phyloP scores from a whole-genome alignment of 2,329 filamentous ascomycete species.

The Exophiala lecanii-corni region DNA sequence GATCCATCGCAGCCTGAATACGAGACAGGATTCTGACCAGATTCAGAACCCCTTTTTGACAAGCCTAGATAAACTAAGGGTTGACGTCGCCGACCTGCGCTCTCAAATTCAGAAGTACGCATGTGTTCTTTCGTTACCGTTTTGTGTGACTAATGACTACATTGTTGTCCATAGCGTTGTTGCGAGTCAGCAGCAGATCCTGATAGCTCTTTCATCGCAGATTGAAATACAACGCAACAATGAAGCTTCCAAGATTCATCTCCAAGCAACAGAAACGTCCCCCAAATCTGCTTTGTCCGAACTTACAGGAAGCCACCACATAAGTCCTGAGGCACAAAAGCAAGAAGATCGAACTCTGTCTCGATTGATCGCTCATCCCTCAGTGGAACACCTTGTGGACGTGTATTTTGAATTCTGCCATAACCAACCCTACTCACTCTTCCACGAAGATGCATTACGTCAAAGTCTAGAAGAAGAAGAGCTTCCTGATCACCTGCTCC shows the following conservation, averaged over 20 bases:
- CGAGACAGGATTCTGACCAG: background rate
- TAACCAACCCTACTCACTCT: constrained; percentile 38
- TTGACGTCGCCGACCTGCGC: background rate
- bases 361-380: background rate
- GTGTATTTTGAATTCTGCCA: constrained; percentile 35
- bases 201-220: background rate
- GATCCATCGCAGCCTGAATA: background rate
- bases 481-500: constrained; percentile 30
- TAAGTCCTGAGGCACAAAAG: background rate
- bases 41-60: background rate
- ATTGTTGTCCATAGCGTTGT: no score
- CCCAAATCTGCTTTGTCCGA: background rate
- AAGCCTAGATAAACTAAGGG: background rate
- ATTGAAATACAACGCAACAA: background rate
- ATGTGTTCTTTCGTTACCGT: no score
- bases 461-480: constrained; percentile 25
- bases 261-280: background rate
- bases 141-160: no score
- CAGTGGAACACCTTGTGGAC: constrained; percentile 17
- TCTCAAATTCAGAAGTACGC: no score
- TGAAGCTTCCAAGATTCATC: background rate
- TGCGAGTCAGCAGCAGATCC: background rate
- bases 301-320: background rate
- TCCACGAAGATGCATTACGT: constrained; percentile 35
- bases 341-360: no score